These are phyloP conservation scores for Rosellinia necatrix DNA, from an alignment of 2,329 filamentous ascomycete genomes.

Conservation along the genomic window DNA sequence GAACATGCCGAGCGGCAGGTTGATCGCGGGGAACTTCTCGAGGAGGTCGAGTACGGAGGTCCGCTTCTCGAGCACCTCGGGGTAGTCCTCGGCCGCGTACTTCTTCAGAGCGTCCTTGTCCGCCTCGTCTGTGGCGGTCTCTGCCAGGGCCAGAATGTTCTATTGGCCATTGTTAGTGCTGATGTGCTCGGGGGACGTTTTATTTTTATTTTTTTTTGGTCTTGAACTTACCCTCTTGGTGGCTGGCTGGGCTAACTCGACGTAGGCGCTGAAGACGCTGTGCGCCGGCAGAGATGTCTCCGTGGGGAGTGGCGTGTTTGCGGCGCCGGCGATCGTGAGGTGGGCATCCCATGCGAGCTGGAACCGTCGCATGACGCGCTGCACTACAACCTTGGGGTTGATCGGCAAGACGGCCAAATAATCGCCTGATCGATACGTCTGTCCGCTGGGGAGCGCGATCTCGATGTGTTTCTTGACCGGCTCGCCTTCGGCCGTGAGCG, in stretches of 20 bases:
- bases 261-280: constrained; percentile 70
- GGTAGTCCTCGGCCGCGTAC: constrained; percentile 54
- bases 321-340: constrained; percentile 61
- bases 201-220: not conserved
- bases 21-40: constrained; percentile 62
- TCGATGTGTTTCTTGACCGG: constrained; percentile 68
- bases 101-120: constrained; percentile 48
- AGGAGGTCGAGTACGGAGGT: constrained; percentile 72
- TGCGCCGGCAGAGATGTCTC: constrained; percentile 62
- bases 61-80: constrained; percentile 56
- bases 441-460: constrained; percentile 67
- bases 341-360: constrained; percentile 70
- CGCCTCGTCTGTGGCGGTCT: constrained; percentile 33
- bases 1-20: constrained; percentile 68
- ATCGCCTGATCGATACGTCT: constrained; percentile 73
- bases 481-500: constrained; percentile 55
- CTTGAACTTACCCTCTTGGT: constrained; percentile 65
- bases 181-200: too few species aligned
- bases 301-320: constrained; percentile 59
- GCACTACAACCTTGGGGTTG: constrained; percentile 66
- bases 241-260: constrained; percentile 74
- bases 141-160: constrained; percentile 45
- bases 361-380: constrained; percentile 68
- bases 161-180: constrained; percentile 35
- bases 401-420: constrained; percentile 76